Evolutionary conservation across 2,329 filamentous ascomycete species (phyloP).

Genomic region (Phyllosticta capitalensis): DNA sequence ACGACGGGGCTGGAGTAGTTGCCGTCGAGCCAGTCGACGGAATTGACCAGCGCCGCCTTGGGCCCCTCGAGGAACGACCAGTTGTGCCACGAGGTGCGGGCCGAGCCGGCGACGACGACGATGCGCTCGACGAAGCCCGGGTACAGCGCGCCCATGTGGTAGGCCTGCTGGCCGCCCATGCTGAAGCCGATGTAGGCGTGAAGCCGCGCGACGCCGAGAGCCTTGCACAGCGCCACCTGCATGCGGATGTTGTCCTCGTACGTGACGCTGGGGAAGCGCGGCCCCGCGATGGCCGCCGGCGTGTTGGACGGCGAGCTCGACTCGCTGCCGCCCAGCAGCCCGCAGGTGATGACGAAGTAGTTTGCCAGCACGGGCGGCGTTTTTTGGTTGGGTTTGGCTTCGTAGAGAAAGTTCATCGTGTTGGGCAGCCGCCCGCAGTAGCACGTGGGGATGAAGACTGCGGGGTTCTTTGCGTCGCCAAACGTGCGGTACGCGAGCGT

Average conservation of each 20-base stretch:
- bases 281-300: conserved; percentile 2
- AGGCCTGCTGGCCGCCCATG: conserved; percentile 48
- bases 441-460: conserved; percentile 42
- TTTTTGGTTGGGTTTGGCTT: conserved; percentile 33
- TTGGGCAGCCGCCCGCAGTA: conserved; percentile 43
- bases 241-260: conserved; percentile 45
- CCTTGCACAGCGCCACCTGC: conserved; percentile 36
- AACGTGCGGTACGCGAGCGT: conserved; percentile 35
- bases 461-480: conserved; percentile 25
- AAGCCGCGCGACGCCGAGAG: conserved; percentile 35
- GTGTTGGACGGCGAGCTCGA: conserved; percentile 45
- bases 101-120: conserved; percentile 42
- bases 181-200: conserved; percentile 46
- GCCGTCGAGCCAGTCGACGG: conserved; percentile 26
- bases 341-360: conserved; percentile 44
- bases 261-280: conserved; percentile 35
- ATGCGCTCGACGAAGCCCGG: conserved; percentile 36
- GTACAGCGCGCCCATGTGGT: conserved; percentile 42
- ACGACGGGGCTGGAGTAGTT: not conserved
- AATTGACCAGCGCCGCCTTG: conserved; percentile 37
- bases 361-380: conserved; percentile 10
- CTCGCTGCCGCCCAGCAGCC: conserved; percentile 45
- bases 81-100: conserved; percentile 44
- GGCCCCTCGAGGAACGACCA: conserved; percentile 47
- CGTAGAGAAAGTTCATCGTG: conserved; percentile 37